Evolutionary conservation across 2,329 filamentous ascomycete genomes (phyloP), one percentile per base, ranked within the genome.

Genomic region (Verticillium albo-atrum): DNA sequence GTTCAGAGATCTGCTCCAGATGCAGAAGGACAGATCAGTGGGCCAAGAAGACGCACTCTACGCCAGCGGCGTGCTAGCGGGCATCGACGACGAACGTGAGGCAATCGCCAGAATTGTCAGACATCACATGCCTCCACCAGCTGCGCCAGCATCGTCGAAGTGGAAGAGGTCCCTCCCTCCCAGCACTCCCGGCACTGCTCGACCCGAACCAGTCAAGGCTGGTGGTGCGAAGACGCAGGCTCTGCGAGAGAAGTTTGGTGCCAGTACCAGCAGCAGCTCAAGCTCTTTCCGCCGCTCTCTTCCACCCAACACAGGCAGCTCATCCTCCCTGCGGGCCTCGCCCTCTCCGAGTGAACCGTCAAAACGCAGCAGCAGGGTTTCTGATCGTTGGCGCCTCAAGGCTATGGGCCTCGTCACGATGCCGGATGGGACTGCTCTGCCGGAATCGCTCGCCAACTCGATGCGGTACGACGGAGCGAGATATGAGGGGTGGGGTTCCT

Each of bases 381-480:
- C 77, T 6, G 75, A 77, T 57, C 71, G 75, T 42, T 81, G 79
- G 79, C 70, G 73, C 5, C 70, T 81, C 60, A 80, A 79, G 56
- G 77, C 78, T 50, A 79, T 80, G 77, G 79, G 77, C 10, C 75
- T 84, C 20, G 79, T 82, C 3, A 79, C 77, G 62, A 78, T 83
- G 75, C 75, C 79, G 4, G 77, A 85, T 62, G 77, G 82, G n/a
- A 77, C 79, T 54, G 82, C 80, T 61, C 65, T 83, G 3, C 82
- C 82, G 6, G 82, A 85, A 62, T 74, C 75, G 3, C 72, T 85
- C 47, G 80, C 79, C 14, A 65, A 75, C 35, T 77, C 81, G 27
- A 76, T 80, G 64, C 67, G 77, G 47, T 70, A 72, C 58, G 73
- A 75, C 53, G 75, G 75, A 27, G 77, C 74, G 61, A 72, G 73